Evolutionary conservation across 1,284 basidiomycete species (phyloP).

Genomic region (Stygiomarasmius scandens): DNA sequence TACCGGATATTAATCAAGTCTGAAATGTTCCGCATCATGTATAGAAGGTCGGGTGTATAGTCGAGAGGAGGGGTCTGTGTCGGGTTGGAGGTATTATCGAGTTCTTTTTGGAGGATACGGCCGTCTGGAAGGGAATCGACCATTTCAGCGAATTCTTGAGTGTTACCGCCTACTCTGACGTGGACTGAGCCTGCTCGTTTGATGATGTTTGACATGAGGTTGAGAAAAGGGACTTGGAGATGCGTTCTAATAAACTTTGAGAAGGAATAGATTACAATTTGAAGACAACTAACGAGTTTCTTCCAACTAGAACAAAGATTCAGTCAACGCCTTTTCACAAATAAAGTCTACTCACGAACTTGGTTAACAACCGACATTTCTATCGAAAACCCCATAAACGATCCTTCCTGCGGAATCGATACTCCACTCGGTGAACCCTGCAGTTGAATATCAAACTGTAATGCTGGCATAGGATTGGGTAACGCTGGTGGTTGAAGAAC

Average conservation of each 20-base stretch:
- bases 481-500: conserved; percentile 11
- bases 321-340: neutral
- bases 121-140: conserved; percentile 39
- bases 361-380: conserved; percentile 55
- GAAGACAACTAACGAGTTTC: conserved; percentile 42
- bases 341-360: conserved; percentile 37
- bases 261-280: too few species aligned
- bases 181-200: conserved; percentile 60
- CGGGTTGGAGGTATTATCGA: conserved; percentile 25
- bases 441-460: conserved; percentile 10
- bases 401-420: conserved; percentile 44
- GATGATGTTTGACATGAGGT: conserved; percentile 70
- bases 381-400: conserved; percentile 57
- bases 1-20: conserved; percentile 45
- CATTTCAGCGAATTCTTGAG: conserved; percentile 52
- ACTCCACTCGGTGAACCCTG: conserved; percentile 21
- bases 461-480: conserved; percentile 10
- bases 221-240: conserved; percentile 69
- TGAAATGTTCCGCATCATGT: conserved; percentile 53
- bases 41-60: conserved; percentile 51
- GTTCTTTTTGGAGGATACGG: conserved; percentile 41
- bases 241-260: conserved; percentile 39
- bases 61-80: conserved; percentile 52
- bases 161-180: conserved; percentile 75
- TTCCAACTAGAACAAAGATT: conserved; percentile 45